A percentile compares a stretch with the other conserved stretches of the same genome.
These are phyloP conservation scores for Priceomyces medius DNA, from an alignment of 805 yeast genomes.

Conservation along the genomic window DNA sequence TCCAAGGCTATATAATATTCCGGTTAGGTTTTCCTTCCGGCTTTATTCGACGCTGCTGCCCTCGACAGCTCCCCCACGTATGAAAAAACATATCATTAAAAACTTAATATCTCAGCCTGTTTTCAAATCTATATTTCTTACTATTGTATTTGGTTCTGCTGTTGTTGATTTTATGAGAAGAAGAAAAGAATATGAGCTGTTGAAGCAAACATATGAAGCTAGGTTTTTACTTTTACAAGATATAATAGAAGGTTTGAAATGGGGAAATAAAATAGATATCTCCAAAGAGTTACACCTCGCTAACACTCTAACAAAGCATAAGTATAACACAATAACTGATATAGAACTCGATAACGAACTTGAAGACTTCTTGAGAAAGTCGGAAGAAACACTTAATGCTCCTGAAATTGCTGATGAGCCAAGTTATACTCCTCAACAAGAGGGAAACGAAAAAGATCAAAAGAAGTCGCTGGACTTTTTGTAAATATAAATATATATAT, in stretches of 20 bases:
- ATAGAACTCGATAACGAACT: conserved; percentile 40
- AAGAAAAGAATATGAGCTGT: conserved; percentile 42
- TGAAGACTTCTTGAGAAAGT: conserved; percentile 32
- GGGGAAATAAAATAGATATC: conserved; percentile 42
- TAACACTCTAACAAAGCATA: conserved; percentile 41
- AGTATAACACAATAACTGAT: conserved; percentile 31
- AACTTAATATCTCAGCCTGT: conserved; percentile 33
- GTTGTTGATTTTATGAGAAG: conserved; percentile 49
- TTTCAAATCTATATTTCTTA: conserved; percentile 36
- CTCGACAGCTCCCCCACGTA: no score
- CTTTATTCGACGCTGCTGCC: no score
- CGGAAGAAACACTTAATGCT: conserved; percentile 15
- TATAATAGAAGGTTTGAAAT: conserved; percentile 25
- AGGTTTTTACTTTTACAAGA: conserved; percentile 35
- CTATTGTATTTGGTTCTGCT: conserved; percentile 43
- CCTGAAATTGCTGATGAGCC: not conserved
- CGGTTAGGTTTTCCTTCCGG: no score
- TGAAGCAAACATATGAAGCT: conserved; percentile 38
- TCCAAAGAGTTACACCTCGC: conserved; percentile 40
- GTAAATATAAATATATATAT: not conserved
- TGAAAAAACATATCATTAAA: no score
- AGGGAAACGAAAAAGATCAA: not conserved
- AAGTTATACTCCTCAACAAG: not conserved
- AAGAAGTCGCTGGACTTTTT: not conserved
- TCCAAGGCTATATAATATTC: no score